These are phyloP conservation scores for Neoboletus subvelutipes DNA, from an alignment of 768 basidiomycete species.

Conservation along the genomic window DNA sequence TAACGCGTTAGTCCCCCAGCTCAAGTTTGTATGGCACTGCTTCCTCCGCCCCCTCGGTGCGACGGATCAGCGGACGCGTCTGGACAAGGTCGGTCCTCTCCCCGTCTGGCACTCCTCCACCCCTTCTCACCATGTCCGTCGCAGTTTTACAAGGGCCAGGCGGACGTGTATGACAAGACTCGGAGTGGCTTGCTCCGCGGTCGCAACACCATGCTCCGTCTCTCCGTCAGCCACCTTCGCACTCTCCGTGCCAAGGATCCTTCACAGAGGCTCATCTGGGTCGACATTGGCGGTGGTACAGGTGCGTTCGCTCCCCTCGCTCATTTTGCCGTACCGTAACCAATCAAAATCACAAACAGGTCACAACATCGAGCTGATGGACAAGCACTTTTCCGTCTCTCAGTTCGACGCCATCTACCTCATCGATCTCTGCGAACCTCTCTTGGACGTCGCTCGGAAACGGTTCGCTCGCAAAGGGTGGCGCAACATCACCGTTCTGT, in stretches of 20 bases:
- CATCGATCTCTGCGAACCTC: slow-evolving; percentile 69
- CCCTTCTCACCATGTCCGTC: not conserved
- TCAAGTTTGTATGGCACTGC: slow-evolving; percentile 52
- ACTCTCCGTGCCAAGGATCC: slow-evolving; percentile 42
- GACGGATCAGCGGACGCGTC: slow-evolving; percentile 42
- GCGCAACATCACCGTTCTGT: slow-evolving; percentile 69
- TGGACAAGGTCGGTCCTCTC: slow-evolving; percentile 39
- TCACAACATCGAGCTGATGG: slow-evolving; percentile 74
- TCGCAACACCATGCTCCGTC: slow-evolving; percentile 66
- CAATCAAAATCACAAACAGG: slow-evolving; percentile 4
- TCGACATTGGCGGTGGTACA: slow-evolving; percentile 79
- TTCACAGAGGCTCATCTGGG: slow-evolving; percentile 60
- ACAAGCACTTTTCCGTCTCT: slow-evolving; percentile 54
- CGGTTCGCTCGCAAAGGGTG: slow-evolving; percentile 67
- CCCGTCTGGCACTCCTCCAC: not conserved
- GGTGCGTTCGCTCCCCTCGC: slow-evolving; percentile 30
- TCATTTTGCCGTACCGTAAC: not conserved
- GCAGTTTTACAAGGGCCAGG: slow-evolving; percentile 67
- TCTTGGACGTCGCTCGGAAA: slow-evolving; percentile 68
- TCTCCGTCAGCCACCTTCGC: slow-evolving; percentile 63
- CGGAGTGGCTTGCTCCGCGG: slow-evolving; percentile 62
- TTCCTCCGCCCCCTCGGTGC: slow-evolving; percentile 44
- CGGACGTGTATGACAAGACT: slow-evolving; percentile 71
- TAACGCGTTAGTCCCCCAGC: slow-evolving; percentile 36
- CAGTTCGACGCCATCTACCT: slow-evolving; percentile 70